Percentiles rank a stretch among this genome's conserved stretches.
These are phyloP conservation scores for Botrytis paeoniae DNA, from an alignment of 2,329 filamentous ascomycete species.

Conservation along the genomic window DNA sequence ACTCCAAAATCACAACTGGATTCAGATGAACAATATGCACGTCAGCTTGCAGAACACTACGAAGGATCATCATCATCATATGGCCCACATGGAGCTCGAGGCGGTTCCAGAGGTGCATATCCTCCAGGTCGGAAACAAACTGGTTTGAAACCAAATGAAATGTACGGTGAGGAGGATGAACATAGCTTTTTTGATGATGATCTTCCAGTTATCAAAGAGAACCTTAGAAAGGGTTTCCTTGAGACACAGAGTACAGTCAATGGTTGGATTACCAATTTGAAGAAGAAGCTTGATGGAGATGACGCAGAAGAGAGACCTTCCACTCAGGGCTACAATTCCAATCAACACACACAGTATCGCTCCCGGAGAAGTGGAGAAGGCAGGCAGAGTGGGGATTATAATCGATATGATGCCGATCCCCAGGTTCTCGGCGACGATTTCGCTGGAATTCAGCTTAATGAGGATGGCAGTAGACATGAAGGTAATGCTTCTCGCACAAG, in stretches of 20 bases:
- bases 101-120: slow-evolving; percentile 31
- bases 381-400: slow-evolving; percentile 79
- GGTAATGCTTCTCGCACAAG: background rate
- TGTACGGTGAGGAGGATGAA: slow-evolving; percentile 65
- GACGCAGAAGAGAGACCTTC: slow-evolving; percentile 53
- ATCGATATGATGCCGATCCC: slow-evolving; percentile 92
- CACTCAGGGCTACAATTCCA: slow-evolving; percentile 35
- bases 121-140: slow-evolving; percentile 47
- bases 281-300: slow-evolving; percentile 90
- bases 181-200: slow-evolving; percentile 96
- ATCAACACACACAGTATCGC: slow-evolving; percentile 32
- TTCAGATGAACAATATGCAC: slow-evolving; percentile 86
- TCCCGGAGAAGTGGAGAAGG: slow-evolving; percentile 58
- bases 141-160: slow-evolving; percentile 52
- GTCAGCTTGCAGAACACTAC: slow-evolving; percentile 90
- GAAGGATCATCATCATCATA: slow-evolving; percentile 55
- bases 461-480: slow-evolving; percentile 58
- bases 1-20: slow-evolving; percentile 76
- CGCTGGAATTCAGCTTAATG: slow-evolving; percentile 62
- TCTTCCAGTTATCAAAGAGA: slow-evolving; percentile 87
- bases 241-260: slow-evolving; percentile 94
- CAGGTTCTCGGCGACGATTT: slow-evolving; percentile 90
- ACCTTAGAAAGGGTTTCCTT: slow-evolving; percentile 87
- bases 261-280: slow-evolving; percentile 84
- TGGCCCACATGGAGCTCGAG: slow-evolving; percentile 47